A percentile compares a stretch with the other conserved stretches of the same genome.
phyloP scores from a whole-genome alignment of 345 rosid genomes.

The Salix exigua region DNA sequence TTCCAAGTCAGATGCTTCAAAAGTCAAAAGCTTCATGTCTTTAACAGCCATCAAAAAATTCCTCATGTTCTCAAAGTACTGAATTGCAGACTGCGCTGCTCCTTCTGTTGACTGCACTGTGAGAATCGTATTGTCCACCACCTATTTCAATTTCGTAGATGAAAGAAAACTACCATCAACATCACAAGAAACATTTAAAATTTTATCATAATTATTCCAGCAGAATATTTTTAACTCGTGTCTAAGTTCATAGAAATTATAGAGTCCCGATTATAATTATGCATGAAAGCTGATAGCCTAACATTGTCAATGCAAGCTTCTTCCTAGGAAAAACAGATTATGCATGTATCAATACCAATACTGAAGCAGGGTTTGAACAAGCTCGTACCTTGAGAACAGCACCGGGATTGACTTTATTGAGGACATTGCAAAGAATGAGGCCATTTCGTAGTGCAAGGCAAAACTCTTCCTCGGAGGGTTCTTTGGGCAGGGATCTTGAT shows the following conservation, averaged over 20 bases:
- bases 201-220: background rate
- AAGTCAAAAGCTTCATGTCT: constrained; percentile 90
- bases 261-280: background rate
- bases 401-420: constrained; percentile 93
- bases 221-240: background rate
- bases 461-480: constrained; percentile 80
- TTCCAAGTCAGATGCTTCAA: constrained; percentile 91
- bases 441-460: constrained; percentile 75
- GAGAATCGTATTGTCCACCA: constrained; percentile 74
- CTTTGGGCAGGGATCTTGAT: constrained; percentile 48
- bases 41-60: constrained; percentile 88
- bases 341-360: background rate
- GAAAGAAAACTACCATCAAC: background rate
- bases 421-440: constrained; percentile 90
- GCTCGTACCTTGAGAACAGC: constrained; percentile 73
- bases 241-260: background rate
- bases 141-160: constrained; percentile 28
- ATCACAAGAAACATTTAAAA: background rate
- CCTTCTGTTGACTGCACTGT: constrained; percentile 74
- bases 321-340: background rate
- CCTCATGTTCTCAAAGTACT: constrained; percentile 97
- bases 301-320: background rate
- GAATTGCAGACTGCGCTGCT: constrained; percentile 97
- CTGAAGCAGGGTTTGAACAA: background rate
- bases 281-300: background rate